A percentile compares a stretch with the other conserved stretches of the same genome.
These are phyloP conservation scores for Naganishia onofrii DNA, from an alignment of 768 basidiomycete genomes.

Conservation along the genomic window DNA sequence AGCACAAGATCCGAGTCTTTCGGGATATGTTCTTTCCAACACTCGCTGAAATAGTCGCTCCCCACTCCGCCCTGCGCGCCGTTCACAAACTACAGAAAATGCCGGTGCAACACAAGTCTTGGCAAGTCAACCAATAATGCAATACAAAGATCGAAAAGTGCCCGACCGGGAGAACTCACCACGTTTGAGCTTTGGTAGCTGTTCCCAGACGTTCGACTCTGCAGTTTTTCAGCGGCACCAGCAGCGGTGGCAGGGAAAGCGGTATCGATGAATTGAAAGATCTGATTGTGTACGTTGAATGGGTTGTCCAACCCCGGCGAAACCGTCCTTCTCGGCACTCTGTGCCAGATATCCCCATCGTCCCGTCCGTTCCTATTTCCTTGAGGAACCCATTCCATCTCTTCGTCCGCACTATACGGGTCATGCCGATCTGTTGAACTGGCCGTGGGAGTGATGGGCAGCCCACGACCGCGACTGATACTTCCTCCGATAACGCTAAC, in stretches of 20 bases:
- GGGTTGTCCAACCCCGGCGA: constrained; percentile 35
- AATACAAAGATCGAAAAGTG: too few relatives aligned
- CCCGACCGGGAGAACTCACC: background rate
- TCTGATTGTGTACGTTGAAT: constrained; percentile 44
- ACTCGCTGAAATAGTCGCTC: too few relatives aligned
- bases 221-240: background rate
- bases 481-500: constrained; percentile 48
- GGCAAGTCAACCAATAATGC: background rate
- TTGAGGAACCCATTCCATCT: background rate
- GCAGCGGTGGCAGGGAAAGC: constrained; percentile 45
- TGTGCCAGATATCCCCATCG: background rate
- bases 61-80: too few relatives aligned
- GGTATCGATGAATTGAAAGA: constrained; percentile 45
- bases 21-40: too few relatives aligned
- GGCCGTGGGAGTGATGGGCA: too few relatives aligned
- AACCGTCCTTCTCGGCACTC: constrained; percentile 11
- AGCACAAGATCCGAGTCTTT: too few relatives aligned
- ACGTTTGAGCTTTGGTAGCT: background rate
- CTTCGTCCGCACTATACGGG: too few relatives aligned
- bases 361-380: constrained; percentile 41
- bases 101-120: background rate
- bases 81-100: constrained; percentile 32
- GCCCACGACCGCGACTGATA: too few relatives aligned
- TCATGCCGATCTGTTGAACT: too few relatives aligned
- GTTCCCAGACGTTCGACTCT: background rate